These are phyloP conservation scores for Xylaria nigripes DNA, from an alignment of 495 filamentous ascomycete species.

Conservation along the genomic window DNA sequence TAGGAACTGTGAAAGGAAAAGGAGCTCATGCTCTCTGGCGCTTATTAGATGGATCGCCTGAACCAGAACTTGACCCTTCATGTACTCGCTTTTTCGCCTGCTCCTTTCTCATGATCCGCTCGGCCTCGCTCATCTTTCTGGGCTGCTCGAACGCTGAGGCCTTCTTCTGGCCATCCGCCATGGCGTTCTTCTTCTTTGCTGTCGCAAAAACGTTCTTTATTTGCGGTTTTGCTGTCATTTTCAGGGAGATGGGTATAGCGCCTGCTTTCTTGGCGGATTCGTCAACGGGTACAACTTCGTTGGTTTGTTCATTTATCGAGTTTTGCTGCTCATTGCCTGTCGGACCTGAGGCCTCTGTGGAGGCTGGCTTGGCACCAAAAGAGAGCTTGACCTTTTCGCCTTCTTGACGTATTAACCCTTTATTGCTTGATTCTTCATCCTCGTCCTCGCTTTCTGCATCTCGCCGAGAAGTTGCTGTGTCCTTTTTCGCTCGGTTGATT, in stretches of 20 bases:
- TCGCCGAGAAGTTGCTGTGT: slow-evolving; percentile 37
- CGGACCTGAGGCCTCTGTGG: slow-evolving; percentile 9
- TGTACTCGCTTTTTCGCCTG: slow-evolving; percentile 60
- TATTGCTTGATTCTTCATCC: slow-evolving; percentile 38
- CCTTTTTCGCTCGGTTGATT: slow-evolving; percentile 60
- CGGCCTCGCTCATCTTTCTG: slow-evolving; percentile 81
- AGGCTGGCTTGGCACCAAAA: slow-evolving; percentile 47
- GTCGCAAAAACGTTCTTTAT: slow-evolving; percentile 79
- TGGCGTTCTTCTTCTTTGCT: slow-evolving; percentile 58
- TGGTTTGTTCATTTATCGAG: slow-evolving; percentile 1
- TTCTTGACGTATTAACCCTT: slow-evolving; percentile 56
- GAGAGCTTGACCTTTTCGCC: slow-evolving; percentile 78
- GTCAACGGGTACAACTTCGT: slow-evolving; percentile 9
- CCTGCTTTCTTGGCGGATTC: slow-evolving; percentile 6
- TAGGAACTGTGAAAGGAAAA: neutral
- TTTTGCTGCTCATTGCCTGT: slow-evolving; percentile 10
- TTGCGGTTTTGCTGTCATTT: slow-evolving; percentile 49
- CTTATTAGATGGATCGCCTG: slow-evolving; percentile 30
- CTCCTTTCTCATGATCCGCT: slow-evolving; percentile 84
- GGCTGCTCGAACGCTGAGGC: slow-evolving; percentile 42
- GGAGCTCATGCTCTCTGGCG: slow-evolving; percentile 27
- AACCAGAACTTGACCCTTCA: slow-evolving; percentile 31
- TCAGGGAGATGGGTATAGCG: slow-evolving; percentile 42
- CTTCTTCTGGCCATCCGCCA: slow-evolving; percentile 52
- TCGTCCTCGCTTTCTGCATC: slow-evolving; percentile 25